Conservation (phyloP, 1,139 yeast genomes). For the Yamadazyma pseudoaaseri region DNA sequence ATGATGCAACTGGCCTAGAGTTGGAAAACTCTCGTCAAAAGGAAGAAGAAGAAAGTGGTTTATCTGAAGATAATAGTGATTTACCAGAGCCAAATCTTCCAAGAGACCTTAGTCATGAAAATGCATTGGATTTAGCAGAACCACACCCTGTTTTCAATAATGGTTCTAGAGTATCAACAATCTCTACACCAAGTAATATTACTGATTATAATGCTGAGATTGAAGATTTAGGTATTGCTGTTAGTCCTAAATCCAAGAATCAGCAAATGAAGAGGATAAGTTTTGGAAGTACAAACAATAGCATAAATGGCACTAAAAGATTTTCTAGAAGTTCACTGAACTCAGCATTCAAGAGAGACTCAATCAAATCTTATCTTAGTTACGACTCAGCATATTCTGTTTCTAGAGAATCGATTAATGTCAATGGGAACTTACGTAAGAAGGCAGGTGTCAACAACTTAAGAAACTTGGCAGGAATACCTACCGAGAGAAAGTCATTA, state of each 20-base stretch:
- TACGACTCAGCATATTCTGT: slow-evolving; percentile 55
- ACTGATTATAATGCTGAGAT: slow-evolving; percentile 44
- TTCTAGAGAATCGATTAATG: slow-evolving; percentile 24
- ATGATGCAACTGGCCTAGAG: slow-evolving; percentile 34
- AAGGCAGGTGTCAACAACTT: slow-evolving; percentile 39
- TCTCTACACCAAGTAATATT: slow-evolving; percentile 42
- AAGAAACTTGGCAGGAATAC: slow-evolving; percentile 24
- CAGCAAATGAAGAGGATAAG: slow-evolving; percentile 26
- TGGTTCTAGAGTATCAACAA: slow-evolving; percentile 27
- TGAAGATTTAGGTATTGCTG: slow-evolving; percentile 45
- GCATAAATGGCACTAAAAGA: slow-evolving; percentile 13
- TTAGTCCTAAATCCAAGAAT: slow-evolving; percentile 38
- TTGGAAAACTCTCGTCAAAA: slow-evolving; percentile 12
- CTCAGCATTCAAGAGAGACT: slow-evolving; percentile 33
- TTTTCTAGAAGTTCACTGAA: slow-evolving; percentile 28
- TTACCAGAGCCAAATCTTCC: slow-evolving; percentile 12
- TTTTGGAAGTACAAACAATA: slow-evolving; percentile 13
- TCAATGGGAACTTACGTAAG: slow-evolving; percentile 27
- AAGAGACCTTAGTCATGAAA: slow-evolving; percentile 4
- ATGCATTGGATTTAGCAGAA: slow-evolving; percentile 9
- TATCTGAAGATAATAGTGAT: not conserved
- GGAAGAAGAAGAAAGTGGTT: slow-evolving; percentile 1
- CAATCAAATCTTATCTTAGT: slow-evolving; percentile 51
- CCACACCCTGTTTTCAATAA: slow-evolving; percentile 18
- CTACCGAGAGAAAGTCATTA: slow-evolving; percentile 20